Evolutionary conservation across 176 grass and related monocot species (phyloP).

Genomic region (Oryza glaberrima): DNA sequence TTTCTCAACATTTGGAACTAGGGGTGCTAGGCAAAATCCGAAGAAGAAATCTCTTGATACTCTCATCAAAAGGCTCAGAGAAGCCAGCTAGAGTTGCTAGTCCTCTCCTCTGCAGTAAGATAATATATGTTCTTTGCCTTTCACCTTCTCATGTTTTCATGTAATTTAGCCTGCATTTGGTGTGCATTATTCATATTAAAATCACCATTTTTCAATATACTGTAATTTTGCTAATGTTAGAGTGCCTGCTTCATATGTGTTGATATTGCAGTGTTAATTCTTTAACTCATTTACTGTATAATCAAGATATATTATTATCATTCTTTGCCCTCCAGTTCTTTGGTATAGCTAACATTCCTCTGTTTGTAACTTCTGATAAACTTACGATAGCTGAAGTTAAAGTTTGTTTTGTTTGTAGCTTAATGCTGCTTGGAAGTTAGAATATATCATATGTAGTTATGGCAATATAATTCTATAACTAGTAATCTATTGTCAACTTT

Average conservation of each 20-base stretch:
- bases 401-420: not conserved
- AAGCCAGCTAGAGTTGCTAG: conserved; percentile 64
- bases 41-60: conserved; percentile 92
- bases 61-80: conserved; percentile 89
- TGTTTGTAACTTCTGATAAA: not conserved
- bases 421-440: not conserved
- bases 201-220: conserved; percentile 34
- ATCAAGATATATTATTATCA: conserved; percentile 18
- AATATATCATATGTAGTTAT: not conserved
- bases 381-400: not conserved
- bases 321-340: not conserved
- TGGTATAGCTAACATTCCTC: not conserved
- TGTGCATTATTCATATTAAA: conserved; percentile 48
- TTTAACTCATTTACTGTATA: conserved; percentile 37
- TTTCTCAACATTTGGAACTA: conserved; percentile 83
- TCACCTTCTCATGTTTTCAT: conserved; percentile 41
- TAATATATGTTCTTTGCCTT: conserved; percentile 39
- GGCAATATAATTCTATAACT: not conserved
- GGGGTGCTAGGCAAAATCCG: conserved; percentile 70
- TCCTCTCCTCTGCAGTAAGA: conserved; percentile 43
- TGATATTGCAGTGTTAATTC: conserved; percentile 55
- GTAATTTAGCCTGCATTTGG: conserved; percentile 53
- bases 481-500: not conserved
- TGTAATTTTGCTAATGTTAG: conserved; percentile 47
- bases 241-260: conserved; percentile 45